A percentile compares a stretch with the other conserved stretches of the same genome.
phyloP scores from a whole-genome alignment of 2,329 filamentous ascomycete genomes.

The Lojkania enalia region DNA sequence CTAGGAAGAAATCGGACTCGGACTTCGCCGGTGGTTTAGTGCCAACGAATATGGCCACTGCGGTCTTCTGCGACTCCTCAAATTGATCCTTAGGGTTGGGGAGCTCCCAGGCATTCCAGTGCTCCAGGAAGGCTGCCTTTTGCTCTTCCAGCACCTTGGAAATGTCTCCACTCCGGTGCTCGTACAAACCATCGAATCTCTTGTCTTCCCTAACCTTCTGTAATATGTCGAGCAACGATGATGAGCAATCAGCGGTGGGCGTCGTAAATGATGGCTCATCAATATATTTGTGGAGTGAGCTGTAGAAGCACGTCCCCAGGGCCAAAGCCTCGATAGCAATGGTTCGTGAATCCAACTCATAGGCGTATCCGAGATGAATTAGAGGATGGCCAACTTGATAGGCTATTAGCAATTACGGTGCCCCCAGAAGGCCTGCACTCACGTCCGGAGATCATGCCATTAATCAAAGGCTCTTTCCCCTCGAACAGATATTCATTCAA shows the following conservation, averaged over 20 bases:
- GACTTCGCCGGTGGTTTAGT: constrained; percentile 37
- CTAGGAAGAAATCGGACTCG: constrained; percentile 80
- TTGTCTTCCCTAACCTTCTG: constrained; percentile 69
- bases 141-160: constrained; percentile 68
- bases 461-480: constrained; percentile 75
- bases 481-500: constrained; percentile 75
- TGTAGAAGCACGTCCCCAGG: constrained; percentile 64
- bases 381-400: constrained; percentile 78
- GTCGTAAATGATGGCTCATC: constrained; percentile 73
- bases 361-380: constrained; percentile 95
- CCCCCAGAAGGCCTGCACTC: constrained; percentile 45
- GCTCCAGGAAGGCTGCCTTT: constrained; percentile 73
- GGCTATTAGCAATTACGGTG: constrained; percentile 11
- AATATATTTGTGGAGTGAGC: constrained; percentile 62
- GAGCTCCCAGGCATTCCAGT: constrained; percentile 87
- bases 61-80: constrained; percentile 65
- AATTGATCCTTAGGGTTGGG: constrained; percentile 72
- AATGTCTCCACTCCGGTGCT: constrained; percentile 65
- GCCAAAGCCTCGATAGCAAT: constrained; percentile 86
- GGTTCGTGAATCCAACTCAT: constrained; percentile 82
- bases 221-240: constrained; percentile 71
- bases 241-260: constrained; percentile 60
- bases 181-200: constrained; percentile 69
- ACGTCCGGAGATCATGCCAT: constrained; percentile 79
- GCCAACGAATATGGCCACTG: constrained; percentile 63